Evolutionary conservation across 2,329 filamentous ascomycete species (phyloP).

Genomic region (Microcyclospora pomicola): DNA sequence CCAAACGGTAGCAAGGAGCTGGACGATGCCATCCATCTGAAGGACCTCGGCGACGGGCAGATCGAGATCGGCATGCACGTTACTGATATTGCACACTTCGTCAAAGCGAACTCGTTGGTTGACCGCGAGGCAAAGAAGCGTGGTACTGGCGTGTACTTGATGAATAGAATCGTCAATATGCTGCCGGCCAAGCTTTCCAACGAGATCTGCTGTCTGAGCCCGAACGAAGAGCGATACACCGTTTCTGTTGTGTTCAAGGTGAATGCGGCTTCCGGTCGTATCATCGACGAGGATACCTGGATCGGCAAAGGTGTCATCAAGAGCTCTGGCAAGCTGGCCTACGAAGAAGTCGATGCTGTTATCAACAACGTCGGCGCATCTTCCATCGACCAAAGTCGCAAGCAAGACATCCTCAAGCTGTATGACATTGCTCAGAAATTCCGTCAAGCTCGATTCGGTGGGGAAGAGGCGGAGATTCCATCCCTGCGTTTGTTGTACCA

Average conservation of each 20-base stretch:
- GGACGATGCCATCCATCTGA: conserved; percentile 86
- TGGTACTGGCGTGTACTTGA: conserved; percentile 85
- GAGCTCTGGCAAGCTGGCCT: conserved; percentile 72
- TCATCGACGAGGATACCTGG: conserved; percentile 80
- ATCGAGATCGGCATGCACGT: conserved; percentile 94
- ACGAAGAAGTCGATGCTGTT: conserved; percentile 74
- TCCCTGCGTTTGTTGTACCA: conserved; percentile 82
- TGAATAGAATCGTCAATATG: conserved; percentile 79
- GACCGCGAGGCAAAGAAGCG: conserved; percentile 97
- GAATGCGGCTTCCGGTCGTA: conserved; percentile 61
- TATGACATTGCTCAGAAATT: conserved; percentile 77
- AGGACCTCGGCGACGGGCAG: conserved; percentile 66
- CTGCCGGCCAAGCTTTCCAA: conserved; percentile 73
- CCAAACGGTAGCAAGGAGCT: conserved; percentile 77
- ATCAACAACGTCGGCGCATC: conserved; percentile 42
- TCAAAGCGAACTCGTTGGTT: conserved; percentile 88
- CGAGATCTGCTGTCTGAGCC: conserved; percentile 76
- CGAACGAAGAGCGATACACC: conserved; percentile 78
- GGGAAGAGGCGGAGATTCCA: conserved; percentile 63
- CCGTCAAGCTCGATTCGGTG: conserved; percentile 69
- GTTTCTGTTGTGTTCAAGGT: conserved; percentile 90
- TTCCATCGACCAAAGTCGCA: conserved; percentile 51
- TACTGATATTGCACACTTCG: conserved; percentile 88
- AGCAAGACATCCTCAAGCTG: conserved; percentile 68
- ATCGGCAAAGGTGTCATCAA: conserved; percentile 88